Evolutionary conservation across 2,329 filamentous ascomycete genomes (phyloP), one percentile per base, ranked within the genome.

Genomic region (Akanthomyces dipterigenus): DNA sequence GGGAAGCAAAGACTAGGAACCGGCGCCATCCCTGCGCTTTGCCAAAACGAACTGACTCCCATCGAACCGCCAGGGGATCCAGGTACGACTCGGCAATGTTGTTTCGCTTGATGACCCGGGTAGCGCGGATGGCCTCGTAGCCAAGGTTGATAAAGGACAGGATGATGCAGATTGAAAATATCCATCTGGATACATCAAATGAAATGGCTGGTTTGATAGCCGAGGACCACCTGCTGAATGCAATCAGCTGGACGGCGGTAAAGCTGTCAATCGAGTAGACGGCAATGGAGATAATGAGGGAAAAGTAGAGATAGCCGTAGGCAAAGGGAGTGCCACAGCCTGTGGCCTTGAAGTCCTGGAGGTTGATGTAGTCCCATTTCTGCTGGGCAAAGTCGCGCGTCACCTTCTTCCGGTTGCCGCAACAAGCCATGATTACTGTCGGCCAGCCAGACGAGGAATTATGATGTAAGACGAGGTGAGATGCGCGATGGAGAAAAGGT

Each of bases 211-310:
- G 92, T 67, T 91, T 77, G 67, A 98, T 89, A 66, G 90, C 82
- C 58, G 89, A 91, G 1, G 91, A 90, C 93, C 93, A 98, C 63
- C 86, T 86, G 76, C 96, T 86, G 77, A 96, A 97, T 61, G 84
- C 89, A 55, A 99, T 83, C 45, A 99, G 81, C 65, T 96, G 96
- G 76, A 97, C 84, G 64, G 93, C 93, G 5, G 93, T 97, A 72
- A 97, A 98, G 64, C 88, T 92, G 76, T 98, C 93, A 71, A 96
- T 89, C 31, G 81, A 87, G 74, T 96, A 97, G 66, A 96, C 92
- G 49, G 90, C 88, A 55, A 93, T 73, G 3, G 91, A 95, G 62
- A 96, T 79, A 57, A 92, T 61, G 49, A 93, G 82, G 67, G 91
- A 89, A 62, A 95, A 80, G 83, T 88, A 95, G 56, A 98, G 82